These are phyloP conservation scores for Curvularia hawaiiensis DNA, from an alignment of 2,329 filamentous ascomycete genomes.

Conservation along the genomic window DNA sequence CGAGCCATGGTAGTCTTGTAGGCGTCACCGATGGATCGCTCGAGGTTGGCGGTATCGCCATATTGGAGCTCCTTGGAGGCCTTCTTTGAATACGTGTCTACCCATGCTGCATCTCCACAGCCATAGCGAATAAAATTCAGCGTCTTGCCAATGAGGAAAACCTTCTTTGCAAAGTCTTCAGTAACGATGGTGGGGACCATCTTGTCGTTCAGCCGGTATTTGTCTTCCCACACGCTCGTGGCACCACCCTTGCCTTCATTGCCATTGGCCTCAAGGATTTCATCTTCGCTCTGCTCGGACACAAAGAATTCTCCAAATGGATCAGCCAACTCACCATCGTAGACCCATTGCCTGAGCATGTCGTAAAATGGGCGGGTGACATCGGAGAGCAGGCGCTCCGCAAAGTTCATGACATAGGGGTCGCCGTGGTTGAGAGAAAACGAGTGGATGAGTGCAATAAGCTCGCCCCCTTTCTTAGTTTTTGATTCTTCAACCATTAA, in stretches of 20 bases:
- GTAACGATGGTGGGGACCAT: constrained; percentile 96
- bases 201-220: constrained; percentile 81
- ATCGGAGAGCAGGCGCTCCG: constrained; percentile 82
- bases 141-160: constrained; percentile 96
- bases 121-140: constrained; percentile 98
- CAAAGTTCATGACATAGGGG: constrained; percentile 90
- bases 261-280: constrained; percentile 46
- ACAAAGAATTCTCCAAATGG: constrained; percentile 97
- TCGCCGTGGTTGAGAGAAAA: constrained; percentile 95
- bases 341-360: constrained; percentile 96
- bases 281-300: constrained; percentile 71
- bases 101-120: constrained; percentile 92
- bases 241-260: constrained; percentile 61
- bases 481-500: constrained; percentile 91
- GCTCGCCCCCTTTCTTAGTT: constrained; percentile 81
- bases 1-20: constrained; percentile 98
- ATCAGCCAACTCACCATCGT: constrained; percentile 96
- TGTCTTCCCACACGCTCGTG: constrained; percentile 97
- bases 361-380: constrained; percentile 96
- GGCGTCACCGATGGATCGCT: constrained; percentile 92
- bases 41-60: constrained; percentile 88
- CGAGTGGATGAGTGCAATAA: constrained; percentile 91
- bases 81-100: constrained; percentile 91
- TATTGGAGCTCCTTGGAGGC: constrained; percentile 92
- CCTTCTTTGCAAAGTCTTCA: constrained; percentile 90